Evolutionary conservation across 176 grass and related monocot species (phyloP), one percentile per base, ranked within the genome.

Genomic region (Bromus sterilis): DNA sequence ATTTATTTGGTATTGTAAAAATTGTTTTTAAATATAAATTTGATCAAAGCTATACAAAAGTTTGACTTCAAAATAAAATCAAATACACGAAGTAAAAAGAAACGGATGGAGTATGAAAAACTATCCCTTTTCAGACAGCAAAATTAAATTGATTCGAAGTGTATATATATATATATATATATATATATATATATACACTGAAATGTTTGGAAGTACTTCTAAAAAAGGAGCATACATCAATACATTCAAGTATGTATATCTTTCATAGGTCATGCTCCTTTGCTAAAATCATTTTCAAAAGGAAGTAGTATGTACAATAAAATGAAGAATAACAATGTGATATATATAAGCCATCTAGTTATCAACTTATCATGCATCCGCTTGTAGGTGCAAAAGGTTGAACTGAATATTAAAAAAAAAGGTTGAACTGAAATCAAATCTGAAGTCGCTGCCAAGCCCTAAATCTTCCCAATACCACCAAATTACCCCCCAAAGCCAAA

Each of bases 381-480:
- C 62, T 41, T 32, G 76, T 77, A 23, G 77, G 76, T 80, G 82
- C 70, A 76, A 79, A 73, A 69, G 15, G 26, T 28, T 61, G 21
- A 51, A 60, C 60, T 65, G 18, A 80, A 89, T n/a, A n/a, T n/a
- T n/a, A n/a, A n/a, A n/a, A n/a, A n/a, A 76, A 79, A 73, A 69
- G 15, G 26, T 28, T 61, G 21, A 51, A 60, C 60, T 65, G 18
- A 80, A 89, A 89, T 70, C 7, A 55, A 80, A 76, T 85, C 61
- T 51, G 10, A 69, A 46, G 58, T 76, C 48, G 11, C 3, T 23
- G 60, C 29, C 21, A 80, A 79, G 57, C 58, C 76, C 58, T 66
- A 75, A 72, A 80, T 84, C 40, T 66, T 68, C 25, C 62, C 71
- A 64, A 75, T 64, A 41, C 37, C 87, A 53, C 53, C 49, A 55